phyloP scores from a whole-genome alignment of 2,329 filamentous ascomycete genomes.

The Nakataea oryzae region DNA sequence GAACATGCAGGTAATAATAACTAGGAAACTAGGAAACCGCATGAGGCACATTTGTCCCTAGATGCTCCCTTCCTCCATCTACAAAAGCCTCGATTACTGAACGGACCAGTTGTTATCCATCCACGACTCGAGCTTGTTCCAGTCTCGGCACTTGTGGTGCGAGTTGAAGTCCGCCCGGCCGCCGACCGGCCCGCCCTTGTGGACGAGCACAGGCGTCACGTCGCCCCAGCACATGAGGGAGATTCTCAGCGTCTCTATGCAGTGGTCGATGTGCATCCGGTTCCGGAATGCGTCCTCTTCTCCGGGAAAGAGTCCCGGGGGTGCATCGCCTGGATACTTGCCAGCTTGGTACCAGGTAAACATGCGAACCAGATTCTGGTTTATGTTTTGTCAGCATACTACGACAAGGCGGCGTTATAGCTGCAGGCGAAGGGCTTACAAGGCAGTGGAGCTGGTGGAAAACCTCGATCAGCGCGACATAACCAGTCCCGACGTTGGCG shows the following conservation, averaged over 20 bases:
- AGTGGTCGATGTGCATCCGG: neutral
- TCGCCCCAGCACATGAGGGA: neutral
- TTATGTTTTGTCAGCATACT: too few species aligned
- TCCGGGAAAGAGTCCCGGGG: neutral
- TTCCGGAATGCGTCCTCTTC: too few species aligned
- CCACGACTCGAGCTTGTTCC: neutral
- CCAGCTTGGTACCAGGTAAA: neutral
- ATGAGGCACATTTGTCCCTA: too few species aligned
- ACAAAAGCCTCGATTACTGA: too few species aligned
- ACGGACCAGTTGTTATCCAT: neutral
- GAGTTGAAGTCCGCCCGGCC: neutral
- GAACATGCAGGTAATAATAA: too few species aligned
- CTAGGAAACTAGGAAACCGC: too few species aligned
- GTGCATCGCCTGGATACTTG: neutral
- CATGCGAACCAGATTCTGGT: neutral
- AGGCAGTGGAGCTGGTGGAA: neutral
- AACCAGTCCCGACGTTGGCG: neutral
- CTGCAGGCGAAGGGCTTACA: too few species aligned
- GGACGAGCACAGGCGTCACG: neutral
- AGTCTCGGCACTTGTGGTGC: neutral
- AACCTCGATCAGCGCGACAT: neutral
- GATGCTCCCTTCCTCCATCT: too few species aligned
- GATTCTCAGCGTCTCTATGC: neutral
- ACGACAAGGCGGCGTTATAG: too few species aligned
- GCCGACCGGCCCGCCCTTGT: neutral